phyloP scores from a whole-genome alignment of 2,329 filamentous ascomycete species.

The Leptographium procerum region DNA sequence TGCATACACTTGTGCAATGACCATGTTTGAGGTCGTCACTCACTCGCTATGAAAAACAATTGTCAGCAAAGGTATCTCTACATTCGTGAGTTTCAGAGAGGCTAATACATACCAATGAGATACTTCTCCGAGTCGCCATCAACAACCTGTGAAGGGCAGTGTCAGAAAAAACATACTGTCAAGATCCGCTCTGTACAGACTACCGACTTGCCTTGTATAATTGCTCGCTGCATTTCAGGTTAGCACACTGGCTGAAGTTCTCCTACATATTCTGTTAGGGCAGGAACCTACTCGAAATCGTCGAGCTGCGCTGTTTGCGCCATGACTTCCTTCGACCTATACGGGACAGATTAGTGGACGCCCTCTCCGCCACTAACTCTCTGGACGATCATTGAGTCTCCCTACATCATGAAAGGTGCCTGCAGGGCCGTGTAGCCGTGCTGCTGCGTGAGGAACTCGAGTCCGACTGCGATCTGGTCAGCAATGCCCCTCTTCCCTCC shows the following conservation, averaged over 20 bases:
- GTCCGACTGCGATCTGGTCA: constrained; percentile 40
- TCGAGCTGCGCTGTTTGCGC: constrained; percentile 95
- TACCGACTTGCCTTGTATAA: constrained; percentile 58
- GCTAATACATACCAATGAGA: constrained; percentile 43
- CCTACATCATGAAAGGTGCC: constrained; percentile 79
- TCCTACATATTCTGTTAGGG: background rate
- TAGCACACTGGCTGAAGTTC: background rate
- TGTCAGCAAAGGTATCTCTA: background rate
- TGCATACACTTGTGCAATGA: background rate
- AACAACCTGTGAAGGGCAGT: constrained; percentile 41
- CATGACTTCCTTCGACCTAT: constrained; percentile 72
- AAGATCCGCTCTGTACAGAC: background rate
- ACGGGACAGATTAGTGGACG: background rate
- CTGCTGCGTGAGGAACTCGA: constrained; percentile 74
- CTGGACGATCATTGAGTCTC: too few relatives aligned
- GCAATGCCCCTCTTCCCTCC: background rate
- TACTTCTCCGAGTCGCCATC: constrained; percentile 84
- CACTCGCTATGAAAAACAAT: constrained; percentile 8
- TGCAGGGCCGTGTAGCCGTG: constrained; percentile 69
- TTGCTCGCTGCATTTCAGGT: constrained; percentile 49
- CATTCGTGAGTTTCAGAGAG: too few relatives aligned
- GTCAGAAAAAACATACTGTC: background rate
- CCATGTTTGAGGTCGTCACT: background rate
- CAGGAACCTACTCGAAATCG: constrained; percentile 59
- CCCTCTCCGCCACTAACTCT: too few relatives aligned